Conservation (phyloP, 1,284 basidiomycete genomes). For the Ceratobasidium sp. region DNA sequence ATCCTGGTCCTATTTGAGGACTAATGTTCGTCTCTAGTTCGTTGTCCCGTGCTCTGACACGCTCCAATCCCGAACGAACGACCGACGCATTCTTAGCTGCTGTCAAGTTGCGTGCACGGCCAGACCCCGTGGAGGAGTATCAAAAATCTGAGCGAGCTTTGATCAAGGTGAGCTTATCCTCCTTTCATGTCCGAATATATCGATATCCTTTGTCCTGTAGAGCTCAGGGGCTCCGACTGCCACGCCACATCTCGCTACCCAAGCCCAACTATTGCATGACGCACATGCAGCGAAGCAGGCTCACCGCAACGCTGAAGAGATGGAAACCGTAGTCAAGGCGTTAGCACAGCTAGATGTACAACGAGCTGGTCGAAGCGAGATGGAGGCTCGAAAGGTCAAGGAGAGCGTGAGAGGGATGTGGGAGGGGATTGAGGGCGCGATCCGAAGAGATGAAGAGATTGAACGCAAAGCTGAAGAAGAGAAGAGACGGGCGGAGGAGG, state of each 20-base stretch:
- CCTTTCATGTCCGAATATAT: not conserved
- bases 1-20: not conserved
- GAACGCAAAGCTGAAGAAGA: conserved; percentile 53
- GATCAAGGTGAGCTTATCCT: conserved; percentile 41
- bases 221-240: not conserved
- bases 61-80: conserved; percentile 36
- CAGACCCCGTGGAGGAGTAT: conserved; percentile 50
- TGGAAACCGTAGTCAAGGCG: conserved; percentile 22
- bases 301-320: conserved; percentile 44
- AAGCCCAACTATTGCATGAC: conserved; percentile 12
- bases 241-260: conserved; percentile 34
- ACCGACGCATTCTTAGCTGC: conserved; percentile 45
- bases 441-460: conserved; percentile 67
- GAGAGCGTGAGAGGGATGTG: conserved; percentile 37
- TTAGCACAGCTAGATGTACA: conserved; percentile 22
- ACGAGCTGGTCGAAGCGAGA: conserved; percentile 46
- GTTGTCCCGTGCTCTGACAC: conserved; percentile 29
- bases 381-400: conserved; percentile 11
- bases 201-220: not conserved
- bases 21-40: not conserved
- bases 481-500: conserved; percentile 43
- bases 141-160: conserved; percentile 40
- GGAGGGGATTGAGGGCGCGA: conserved; percentile 48
- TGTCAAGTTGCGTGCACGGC: conserved; percentile 43
- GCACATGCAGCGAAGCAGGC: conserved; percentile 17